Percentiles rank a stretch among this genome's conserved stretches.
Conservation (phyloP, 2,329 filamentous ascomycete genomes). For the Diaporthe citriasiana region DNA sequence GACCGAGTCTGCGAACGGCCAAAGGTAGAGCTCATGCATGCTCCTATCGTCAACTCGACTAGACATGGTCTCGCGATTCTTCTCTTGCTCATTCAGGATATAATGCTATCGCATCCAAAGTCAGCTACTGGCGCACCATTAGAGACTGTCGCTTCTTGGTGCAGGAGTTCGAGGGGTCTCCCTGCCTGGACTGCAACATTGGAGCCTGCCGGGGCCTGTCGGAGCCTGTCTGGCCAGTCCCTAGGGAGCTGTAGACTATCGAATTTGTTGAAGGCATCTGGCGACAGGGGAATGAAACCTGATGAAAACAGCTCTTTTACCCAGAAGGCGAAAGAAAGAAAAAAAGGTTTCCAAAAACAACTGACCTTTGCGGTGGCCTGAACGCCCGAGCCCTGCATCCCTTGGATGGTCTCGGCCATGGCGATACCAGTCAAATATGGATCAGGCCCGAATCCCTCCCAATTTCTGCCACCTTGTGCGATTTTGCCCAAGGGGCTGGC, state of each 20-base stretch:
- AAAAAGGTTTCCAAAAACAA: not conserved
- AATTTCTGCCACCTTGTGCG: slow-evolving; percentile 81
- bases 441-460: slow-evolving; percentile 87
- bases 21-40: slow-evolving; percentile 71
- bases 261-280: not conserved
- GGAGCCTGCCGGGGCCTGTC: not conserved
- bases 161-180: not conserved
- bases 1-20: slow-evolving; percentile 79
- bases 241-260: not conserved
- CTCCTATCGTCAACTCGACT: slow-evolving; percentile 75
- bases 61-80: slow-evolving; percentile 65
- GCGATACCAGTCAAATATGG: slow-evolving; percentile 79
- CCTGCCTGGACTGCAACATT: not conserved
- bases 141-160: not conserved
- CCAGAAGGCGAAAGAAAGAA: not conserved
- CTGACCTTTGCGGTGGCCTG: slow-evolving; percentile 63
- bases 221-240: not conserved
- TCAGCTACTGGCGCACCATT: not conserved
- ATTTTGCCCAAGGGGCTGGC: slow-evolving; percentile 82
- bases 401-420: slow-evolving; percentile 73
- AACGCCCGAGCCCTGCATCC: slow-evolving; percentile 65
- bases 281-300: not conserved
- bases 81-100: slow-evolving; percentile 79
- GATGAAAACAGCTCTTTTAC: not conserved
- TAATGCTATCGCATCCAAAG: slow-evolving; percentile 60